Percentiles rank a stretch among this genome's conserved stretches.
Evolutionary conservation across 1,139 yeast genomes (phyloP).

Genomic region (Kluyveromyces sp.): DNA sequence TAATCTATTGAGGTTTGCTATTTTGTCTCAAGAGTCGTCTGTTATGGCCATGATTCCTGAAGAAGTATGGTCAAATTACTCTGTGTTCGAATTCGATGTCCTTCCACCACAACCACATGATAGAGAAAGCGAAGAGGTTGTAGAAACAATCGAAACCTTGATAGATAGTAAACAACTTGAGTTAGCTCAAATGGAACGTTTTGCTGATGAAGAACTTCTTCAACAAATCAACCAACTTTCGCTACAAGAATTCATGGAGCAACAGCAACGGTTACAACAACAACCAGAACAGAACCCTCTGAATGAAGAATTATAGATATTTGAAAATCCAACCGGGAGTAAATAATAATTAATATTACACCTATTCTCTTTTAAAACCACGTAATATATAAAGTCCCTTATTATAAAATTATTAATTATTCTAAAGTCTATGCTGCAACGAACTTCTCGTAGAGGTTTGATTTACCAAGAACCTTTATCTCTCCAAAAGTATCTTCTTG

Average conservation of each 20-base stretch:
- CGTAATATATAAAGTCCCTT: not conserved
- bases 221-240: constrained; percentile 29
- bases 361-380: too few species aligned
- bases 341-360: too few species aligned
- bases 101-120: constrained; percentile 47
- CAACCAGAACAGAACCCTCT: too few species aligned
- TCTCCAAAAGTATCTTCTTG: constrained; percentile 59
- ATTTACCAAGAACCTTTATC: constrained; percentile 47
- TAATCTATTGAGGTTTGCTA: constrained; percentile 57
- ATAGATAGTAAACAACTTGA: constrained; percentile 32
- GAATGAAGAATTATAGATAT: too few species aligned
- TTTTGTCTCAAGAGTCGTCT: constrained; percentile 61
- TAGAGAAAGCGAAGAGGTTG: constrained; percentile 21
- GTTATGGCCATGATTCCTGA: constrained; percentile 64
- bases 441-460: constrained; percentile 40
- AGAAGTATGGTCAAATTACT: constrained; percentile 52
- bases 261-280: constrained; percentile 5
- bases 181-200: constrained; percentile 18
- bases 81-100: constrained; percentile 61
- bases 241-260: constrained; percentile 24
- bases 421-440: constrained; percentile 15
- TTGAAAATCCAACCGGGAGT: too few species aligned
- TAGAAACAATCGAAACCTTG: constrained; percentile 35
- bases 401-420: not conserved
- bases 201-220: constrained; percentile 26